phyloP scores from a whole-genome alignment of 176 grass and related monocot species.

The Raddia guianensis region DNA sequence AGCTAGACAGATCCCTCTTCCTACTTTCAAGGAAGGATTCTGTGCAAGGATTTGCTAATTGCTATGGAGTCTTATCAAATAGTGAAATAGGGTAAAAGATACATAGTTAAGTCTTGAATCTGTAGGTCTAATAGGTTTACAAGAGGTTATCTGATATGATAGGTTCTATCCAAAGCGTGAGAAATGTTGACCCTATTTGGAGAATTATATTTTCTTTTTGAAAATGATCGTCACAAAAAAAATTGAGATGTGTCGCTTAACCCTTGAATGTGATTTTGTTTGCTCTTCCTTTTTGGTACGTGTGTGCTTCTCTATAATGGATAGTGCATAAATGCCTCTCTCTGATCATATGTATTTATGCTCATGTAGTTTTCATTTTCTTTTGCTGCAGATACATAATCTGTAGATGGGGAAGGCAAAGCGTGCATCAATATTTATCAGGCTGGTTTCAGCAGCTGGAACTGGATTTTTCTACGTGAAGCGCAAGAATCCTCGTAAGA shows the following conservation, averaged over 20 bases:
- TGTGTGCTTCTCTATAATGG: background rate
- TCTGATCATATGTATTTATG: background rate
- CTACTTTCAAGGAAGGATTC: no score
- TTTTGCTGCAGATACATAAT: background rate
- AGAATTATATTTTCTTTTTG: background rate
- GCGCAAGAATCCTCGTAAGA: constrained; percentile 62
- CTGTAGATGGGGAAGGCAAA: constrained; percentile 63
- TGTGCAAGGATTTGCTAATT: no score
- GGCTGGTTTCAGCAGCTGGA: constrained; percentile 62
- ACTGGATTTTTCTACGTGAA: constrained; percentile 78
- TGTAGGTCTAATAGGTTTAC: background rate
- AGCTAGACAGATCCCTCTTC: background rate
- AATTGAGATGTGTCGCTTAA: background rate
- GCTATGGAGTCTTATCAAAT: no score
- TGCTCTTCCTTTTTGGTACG: background rate
- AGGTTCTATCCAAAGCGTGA: background rate
- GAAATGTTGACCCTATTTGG: background rate
- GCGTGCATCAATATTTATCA: constrained; percentile 69
- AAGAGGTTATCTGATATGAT: background rate
- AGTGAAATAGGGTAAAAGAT: background rate
- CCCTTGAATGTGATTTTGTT: background rate
- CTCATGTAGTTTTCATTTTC: background rate
- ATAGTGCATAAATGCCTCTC: background rate
- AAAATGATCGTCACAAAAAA: background rate
- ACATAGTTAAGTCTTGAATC: background rate